Base-by-base conservation (phyloP, 148 eudicot species). In the Chenopodium album region DNA sequence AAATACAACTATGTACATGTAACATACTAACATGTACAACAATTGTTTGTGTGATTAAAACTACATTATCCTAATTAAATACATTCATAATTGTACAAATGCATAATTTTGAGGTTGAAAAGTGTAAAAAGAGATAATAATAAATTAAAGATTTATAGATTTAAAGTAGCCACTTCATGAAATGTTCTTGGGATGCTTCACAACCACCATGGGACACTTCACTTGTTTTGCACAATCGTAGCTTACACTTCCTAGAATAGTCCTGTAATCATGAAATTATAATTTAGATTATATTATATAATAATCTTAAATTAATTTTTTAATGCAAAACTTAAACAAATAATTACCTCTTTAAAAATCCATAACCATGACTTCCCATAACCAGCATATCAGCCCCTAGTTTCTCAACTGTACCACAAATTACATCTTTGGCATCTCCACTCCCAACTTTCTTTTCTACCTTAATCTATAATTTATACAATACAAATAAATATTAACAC, bases 291-390 rank as follows among this genome's bases (percentile, higher is more conserved):
- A 28, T 28, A 28, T 28, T 37, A 37, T 41, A 41, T 41, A 41
- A 41, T 41, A 41, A 41, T 6, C 44, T 41, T 41, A 41, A 41
- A 41, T 41, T 0, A 41, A 41, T 41, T 0, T 41, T 0, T 41
- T 41, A 6, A 41, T 41, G 7, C 7, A 41, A 41, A 41, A 20
- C 3, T 34, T 56, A 56, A 17, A 12, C 3, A 56, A 17, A 4
- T 56, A 3, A 14, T 14, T 54, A 56, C 96, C 98, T 94, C 83
- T 92, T 90, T 79, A 94, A 79, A 87, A 94, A 92, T 31, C 98
- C 97, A 86, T 94, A 94, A 68, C 89, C 94, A 87, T 94, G 98
- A 87, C 91, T 88, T 76, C 96, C 98, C 96, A 92, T 89, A 79
- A 94, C 96, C 80, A 93, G 86, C 77, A 91, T 84, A 63, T 92